Conservation (phyloP, 768 basidiomycete genomes). For the Mycena rosella region DNA sequence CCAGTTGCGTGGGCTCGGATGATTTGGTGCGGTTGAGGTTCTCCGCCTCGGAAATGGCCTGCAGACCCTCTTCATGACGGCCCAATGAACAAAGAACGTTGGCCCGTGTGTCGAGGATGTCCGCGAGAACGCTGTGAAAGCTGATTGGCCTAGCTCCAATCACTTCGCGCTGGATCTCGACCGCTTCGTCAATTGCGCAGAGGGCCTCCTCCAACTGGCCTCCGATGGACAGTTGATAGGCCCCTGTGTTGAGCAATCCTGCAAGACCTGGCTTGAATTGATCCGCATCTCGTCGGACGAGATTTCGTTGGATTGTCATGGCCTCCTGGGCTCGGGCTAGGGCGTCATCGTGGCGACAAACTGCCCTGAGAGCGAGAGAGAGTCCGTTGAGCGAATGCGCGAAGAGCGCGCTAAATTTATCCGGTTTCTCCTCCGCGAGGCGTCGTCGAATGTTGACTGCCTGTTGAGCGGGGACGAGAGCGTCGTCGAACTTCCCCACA, state of each 20-base stretch:
- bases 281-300: no score
- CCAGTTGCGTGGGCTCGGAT: not conserved
- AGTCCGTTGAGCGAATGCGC: not conserved
- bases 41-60: not conserved
- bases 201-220: no score
- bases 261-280: no score
- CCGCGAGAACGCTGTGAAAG: not conserved
- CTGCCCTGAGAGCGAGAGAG: not conserved
- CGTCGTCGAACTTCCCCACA: not conserved
- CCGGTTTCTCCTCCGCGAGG: not conserved
- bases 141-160: not conserved
- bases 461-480: not conserved
- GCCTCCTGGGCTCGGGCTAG: not conserved
- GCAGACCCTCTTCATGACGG: constrained; percentile 2
- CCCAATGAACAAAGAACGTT: not conserved
- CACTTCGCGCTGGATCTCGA: no score
- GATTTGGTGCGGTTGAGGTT: not conserved
- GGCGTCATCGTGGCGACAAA: not conserved
- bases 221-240: no score
- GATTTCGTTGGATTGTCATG: no score
- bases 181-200: no score
- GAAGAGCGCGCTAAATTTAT: not conserved
- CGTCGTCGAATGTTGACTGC: not conserved
- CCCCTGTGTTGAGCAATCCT: no score
- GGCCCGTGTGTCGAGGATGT: not conserved